Base-by-base conservation (phyloP, 305 asterid genomes). In the Coffea humblotiana region DNA sequence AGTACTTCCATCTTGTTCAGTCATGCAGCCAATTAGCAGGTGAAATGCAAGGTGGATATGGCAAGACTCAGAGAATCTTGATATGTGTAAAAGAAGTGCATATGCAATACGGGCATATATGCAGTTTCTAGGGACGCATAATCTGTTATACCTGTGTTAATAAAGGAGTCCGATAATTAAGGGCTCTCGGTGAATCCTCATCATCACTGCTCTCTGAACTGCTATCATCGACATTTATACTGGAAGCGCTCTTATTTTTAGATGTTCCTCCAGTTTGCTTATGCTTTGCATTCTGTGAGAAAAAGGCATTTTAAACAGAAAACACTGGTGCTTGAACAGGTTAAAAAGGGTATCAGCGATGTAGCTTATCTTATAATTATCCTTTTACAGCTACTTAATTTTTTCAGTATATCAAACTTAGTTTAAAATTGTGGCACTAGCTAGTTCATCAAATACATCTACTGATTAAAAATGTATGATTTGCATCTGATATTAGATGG, bases 191-290 rank as follows among this genome's bases (percentile, higher is more conserved):
- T 35, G 94, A 84, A 60, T 93, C 97, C 23, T 93, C 97, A 74
- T 92, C 98, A 66, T 94, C 98, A 71, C 93, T 91, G 78, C 95
- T 93, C 43, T 91, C 94, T 48, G 94, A 90, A 84, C 90, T 88
- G 83, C 89, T 92, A 3, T 91, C 95, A 29, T 93, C 94, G 21
- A 71, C 91, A 74, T 86, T 87, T 4, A 83, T 58, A 63, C 82
- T 85, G 49, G 90, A 84, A 70, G 64, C 86, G 14, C 83, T 85
- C 74, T 93, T 93, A 89, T 88, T 89, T 81, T 84, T 92, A 3
- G 93, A 91, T 37, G 98, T 82, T 77, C 92, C 92, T 18, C 80
- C 89, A 65, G 78, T 83, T 67, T 83, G 89, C 65, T 69, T 86
- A 65, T 83, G 47, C 88, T 89, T 95, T 52, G 84, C 89, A 72